A percentile compares a stretch with the other conserved stretches of the same genome.
These are phyloP conservation scores for Pichia sp. DNA, from an alignment of 1,139 yeast species.

Conservation along the genomic window DNA sequence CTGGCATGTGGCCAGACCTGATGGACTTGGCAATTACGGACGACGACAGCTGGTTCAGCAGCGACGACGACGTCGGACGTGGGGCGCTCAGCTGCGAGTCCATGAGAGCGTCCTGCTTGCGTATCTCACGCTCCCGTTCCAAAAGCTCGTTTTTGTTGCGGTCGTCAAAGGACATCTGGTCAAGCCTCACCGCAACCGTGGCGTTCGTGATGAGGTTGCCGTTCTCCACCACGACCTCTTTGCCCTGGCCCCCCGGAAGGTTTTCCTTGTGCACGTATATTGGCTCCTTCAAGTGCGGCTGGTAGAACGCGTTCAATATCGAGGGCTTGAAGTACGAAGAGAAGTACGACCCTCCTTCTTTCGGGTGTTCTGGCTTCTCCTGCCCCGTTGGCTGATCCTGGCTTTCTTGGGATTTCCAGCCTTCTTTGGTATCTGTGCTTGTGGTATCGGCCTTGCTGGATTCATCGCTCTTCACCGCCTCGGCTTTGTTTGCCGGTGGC, in stretches of 20 bases:
- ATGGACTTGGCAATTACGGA: neutral
- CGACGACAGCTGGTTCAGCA: slow-evolving; percentile 1
- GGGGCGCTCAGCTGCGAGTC: neutral
- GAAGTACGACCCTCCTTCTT: neutral
- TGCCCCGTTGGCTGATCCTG: neutral
- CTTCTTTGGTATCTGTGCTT: neutral
- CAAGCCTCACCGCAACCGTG: slow-evolving; percentile 10
- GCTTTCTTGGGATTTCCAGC: neutral
- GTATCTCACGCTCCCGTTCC: slow-evolving; percentile 8
- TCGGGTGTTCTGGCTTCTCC: neutral
- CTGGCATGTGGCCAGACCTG: neutral
- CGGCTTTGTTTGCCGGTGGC: neutral
- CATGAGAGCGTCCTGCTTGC: slow-evolving; percentile 2
- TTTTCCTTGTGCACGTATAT: slow-evolving; percentile 18
- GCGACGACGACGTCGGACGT: neutral
- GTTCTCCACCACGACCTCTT: neutral
- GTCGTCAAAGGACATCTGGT: slow-evolving; percentile 18
- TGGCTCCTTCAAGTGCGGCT: slow-evolving; percentile 26
- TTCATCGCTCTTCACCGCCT: neutral
- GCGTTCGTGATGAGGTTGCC: slow-evolving; percentile 7
- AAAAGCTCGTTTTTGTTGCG: slow-evolving; percentile 6
- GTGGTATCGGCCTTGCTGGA: neutral
- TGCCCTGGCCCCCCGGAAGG: neutral
- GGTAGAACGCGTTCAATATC: slow-evolving; percentile 25
- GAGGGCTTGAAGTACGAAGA: slow-evolving; percentile 24